Percentiles rank a stretch among this genome's conserved stretches.
Evolutionary conservation across 2,329 filamentous ascomycete genomes (phyloP).

Genomic region (Arthrobotrys conoides): DNA sequence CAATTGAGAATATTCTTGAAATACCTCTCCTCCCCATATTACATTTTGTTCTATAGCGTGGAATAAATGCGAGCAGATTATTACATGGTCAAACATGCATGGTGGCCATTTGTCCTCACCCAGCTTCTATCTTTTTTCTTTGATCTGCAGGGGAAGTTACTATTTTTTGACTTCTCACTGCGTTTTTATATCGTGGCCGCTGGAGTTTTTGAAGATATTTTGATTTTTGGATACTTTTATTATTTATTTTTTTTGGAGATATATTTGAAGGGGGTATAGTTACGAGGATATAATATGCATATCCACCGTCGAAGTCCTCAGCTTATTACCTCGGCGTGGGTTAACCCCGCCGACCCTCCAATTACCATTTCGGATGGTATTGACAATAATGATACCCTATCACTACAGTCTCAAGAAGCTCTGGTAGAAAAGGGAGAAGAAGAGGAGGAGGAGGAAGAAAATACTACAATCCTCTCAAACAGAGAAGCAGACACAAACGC

Average conservation of each 20-base stretch:
- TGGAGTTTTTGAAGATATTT: too few relatives aligned
- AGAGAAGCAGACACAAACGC: slow-evolving; percentile 7
- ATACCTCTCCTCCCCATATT: slow-evolving; percentile 13
- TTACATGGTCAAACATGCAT: not conserved
- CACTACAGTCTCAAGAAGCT: not conserved
- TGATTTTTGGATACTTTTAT: too few relatives aligned
- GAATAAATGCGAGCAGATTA: not conserved
- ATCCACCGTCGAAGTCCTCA: slow-evolving; percentile 3
- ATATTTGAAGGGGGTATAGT: too few relatives aligned
- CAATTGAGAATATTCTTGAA: slow-evolving; percentile 54
- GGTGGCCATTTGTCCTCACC: slow-evolving; percentile 18
- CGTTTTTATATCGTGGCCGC: not conserved
- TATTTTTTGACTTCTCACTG: not conserved
- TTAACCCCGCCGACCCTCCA: not conserved
- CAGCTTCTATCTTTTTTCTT: not conserved
- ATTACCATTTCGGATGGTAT: not conserved
- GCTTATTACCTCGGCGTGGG: slow-evolving; percentile 5
- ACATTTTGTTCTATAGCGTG: too few relatives aligned
- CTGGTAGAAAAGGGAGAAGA: too few relatives aligned
- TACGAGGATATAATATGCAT: slow-evolving; percentile 8
- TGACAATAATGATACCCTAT: not conserved
- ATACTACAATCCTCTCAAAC: slow-evolving; percentile 1
- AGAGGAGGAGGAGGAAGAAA: not conserved
- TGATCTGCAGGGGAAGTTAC: not conserved
- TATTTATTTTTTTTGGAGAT: too few relatives aligned